Base-by-base conservation (phyloP, 331 rosid species). In the Ulmus americana region DNA sequence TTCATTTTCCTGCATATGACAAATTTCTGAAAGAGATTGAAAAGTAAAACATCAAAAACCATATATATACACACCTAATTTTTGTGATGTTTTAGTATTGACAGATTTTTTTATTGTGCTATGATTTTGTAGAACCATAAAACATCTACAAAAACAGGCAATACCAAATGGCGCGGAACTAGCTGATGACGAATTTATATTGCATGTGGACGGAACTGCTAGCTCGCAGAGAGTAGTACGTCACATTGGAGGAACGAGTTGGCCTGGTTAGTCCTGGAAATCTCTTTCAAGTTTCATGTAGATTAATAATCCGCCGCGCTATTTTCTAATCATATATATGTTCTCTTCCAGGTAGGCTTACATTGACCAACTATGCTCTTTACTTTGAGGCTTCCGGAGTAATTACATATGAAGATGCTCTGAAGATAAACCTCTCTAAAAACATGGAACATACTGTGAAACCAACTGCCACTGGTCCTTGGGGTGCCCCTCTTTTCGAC, bases 151-250 rank as follows among this genome's bases (percentile, higher is more conserved):
- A 75, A 90, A 83, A 51, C 99, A 82, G 67, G 68, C 82, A 57
- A 76, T 66, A 0, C 99, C 96, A 35, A 85, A 56, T 55, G 96
- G 97, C 13, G 85, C 76, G 70, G 91, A 83, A 71, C 79, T 94
- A 63, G 90, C 72, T 1, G 97, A 84, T 0, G 89, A 85, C 7
- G 96, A 94, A 81, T 85, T 76, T 69, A 82, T 94, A 74, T 69
- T 94, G 80, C 95, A 94, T 22, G 90, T 90, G n/a, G 97, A 90
- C 46, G 99, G 99, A 76, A 94, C 95, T 59, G 91, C 95, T 58
- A 80, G 79, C 76, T 59, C 95, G 5, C 91, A 85, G 42, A 74
- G 99, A 84, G 99, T 94, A 35, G 70, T 89, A 61, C 96, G 95
- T 49, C 97, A 94, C 81, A 90, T 94, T 12, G 95, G 99, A 75